Base-by-base conservation (phyloP, 345 rosid genomes). In the Mangifera indica region DNA sequence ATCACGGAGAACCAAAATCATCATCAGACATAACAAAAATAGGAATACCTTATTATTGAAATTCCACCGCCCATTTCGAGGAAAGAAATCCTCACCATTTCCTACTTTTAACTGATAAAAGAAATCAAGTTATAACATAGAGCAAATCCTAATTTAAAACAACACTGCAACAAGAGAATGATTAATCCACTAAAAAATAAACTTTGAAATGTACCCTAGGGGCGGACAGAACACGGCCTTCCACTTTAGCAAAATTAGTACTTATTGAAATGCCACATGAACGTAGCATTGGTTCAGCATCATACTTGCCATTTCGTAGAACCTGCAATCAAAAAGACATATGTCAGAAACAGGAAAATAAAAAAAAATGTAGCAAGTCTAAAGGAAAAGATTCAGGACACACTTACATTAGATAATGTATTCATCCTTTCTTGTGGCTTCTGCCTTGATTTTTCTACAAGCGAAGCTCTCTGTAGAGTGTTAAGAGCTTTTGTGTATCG, bases 371-470 rank as follows among this genome's bases (percentile, higher is more conserved):
- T 60, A 17, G 53, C 46, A 7, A 55, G 45, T 67, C 65, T 37
- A 57, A 63, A 69, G 67, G 32, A 34, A 7, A 42, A 15, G 17
- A 2, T 60, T 32, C 55, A 7, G 18, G 46, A 54, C 60, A 66
- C 18, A 77, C 87, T 6, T 81, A 94, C 98, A 68, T 81, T 80
- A 29, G 96, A 82, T 72, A 92, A 81, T 22, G 69, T 81, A 51
- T n/a, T 49, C 98, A 94, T 94, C 77, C 98, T 87, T 65, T 94
- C 98, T 52, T 75, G 89, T 45, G 98, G 98, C 84, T 88, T 94
- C 81, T 94, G 98, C 78, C 98, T 88, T 21, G 98, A 94, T 67
- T 89, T 92, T 74, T 92, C 98, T 32, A 90, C 98, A 52, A 94
- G 78, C 2, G 96, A 78, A 77, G 98, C 80, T 76, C 93, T 90